phyloP scores from a whole-genome alignment of 192 early-diverging fungal genomes.

The Coemansia sp. region DNA sequence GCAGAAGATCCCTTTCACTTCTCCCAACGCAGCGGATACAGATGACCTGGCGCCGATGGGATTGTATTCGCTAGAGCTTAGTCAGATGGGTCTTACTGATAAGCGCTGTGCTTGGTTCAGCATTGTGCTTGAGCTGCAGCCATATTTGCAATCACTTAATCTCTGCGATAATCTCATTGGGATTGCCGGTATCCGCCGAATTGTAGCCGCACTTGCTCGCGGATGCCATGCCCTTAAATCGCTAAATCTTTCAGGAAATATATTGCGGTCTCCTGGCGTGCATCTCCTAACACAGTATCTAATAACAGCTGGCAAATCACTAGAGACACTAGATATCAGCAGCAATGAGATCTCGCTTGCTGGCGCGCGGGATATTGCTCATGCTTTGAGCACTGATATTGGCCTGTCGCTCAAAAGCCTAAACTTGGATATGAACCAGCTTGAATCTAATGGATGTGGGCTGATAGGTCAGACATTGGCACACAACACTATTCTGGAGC shows the following conservation, averaged over 20 bases:
- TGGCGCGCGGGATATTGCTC: slow-evolving; percentile 14
- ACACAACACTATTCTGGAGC: slow-evolving; percentile 13
- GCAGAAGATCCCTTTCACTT: not conserved
- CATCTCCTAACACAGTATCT: slow-evolving; percentile 17
- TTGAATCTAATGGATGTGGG: slow-evolving; percentile 19
- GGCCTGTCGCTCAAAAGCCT: slow-evolving; percentile 6
- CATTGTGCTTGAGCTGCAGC: slow-evolving; percentile 22
- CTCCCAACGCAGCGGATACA: not conserved
- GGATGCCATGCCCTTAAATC: slow-evolving; percentile 15
- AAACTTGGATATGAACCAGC: slow-evolving; percentile 35
- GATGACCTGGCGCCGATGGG: slow-evolving; percentile 17
- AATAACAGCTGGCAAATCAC: not conserved
- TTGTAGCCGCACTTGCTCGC: slow-evolving; percentile 9
- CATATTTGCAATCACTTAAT: slow-evolving; percentile 24
- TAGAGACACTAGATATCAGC: slow-evolving; percentile 27
- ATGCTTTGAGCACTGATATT: not conserved
- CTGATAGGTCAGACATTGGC: slow-evolving; percentile 13
- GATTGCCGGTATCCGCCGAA: not conserved
- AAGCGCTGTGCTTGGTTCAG: slow-evolving; percentile 10
- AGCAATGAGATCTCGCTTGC: slow-evolving; percentile 22
- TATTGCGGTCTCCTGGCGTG: slow-evolving; percentile 19
- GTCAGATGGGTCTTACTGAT: slow-evolving; percentile 23
- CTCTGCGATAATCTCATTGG: slow-evolving; percentile 30
- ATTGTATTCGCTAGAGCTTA: slow-evolving; percentile 20
- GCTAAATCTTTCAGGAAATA: slow-evolving; percentile 32